A percentile compares a stretch with the other conserved stretches of the same genome.
These are phyloP conservation scores for Nepenthes gracilis DNA, from an alignment of 148 eudicot genomes.

Conservation along the genomic window DNA sequence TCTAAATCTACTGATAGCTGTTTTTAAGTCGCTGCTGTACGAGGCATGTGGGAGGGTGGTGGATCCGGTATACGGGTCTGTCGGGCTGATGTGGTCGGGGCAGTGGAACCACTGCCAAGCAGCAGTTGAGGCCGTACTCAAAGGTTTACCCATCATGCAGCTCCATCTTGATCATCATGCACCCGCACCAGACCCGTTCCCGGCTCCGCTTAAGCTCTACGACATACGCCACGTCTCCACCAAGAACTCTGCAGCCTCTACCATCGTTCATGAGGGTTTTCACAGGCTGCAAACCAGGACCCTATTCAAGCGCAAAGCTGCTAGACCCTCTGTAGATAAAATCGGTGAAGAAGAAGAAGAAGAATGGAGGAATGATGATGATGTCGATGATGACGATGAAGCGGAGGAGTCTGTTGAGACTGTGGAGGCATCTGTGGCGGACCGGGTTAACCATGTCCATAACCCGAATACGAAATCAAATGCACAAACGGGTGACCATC, in stretches of 20 bases:
- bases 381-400: slow-evolving; percentile 17
- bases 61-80: slow-evolving; percentile 59
- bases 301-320: slow-evolving; percentile 9
- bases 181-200: slow-evolving; percentile 10
- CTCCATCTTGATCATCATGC: slow-evolving; percentile 4
- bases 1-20: slow-evolving; percentile 14
- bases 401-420: slow-evolving; percentile 31
- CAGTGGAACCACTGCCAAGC: slow-evolving; percentile 55
- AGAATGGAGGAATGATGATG: slow-evolving; percentile 6
- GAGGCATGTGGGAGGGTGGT: slow-evolving; percentile 81
- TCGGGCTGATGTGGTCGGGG: slow-evolving; percentile 46
- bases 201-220: slow-evolving; percentile 21
- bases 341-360: not conserved
- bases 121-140: slow-evolving; percentile 63
- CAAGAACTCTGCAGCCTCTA: not conserved
- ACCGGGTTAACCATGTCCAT: slow-evolving; percentile 9
- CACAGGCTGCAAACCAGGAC: slow-evolving; percentile 6
- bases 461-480: not conserved
- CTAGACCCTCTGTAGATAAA: slow-evolving; percentile 2
- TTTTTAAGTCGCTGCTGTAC: slow-evolving; percentile 50
- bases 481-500: slow-evolving; percentile 7
- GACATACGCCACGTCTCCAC: slow-evolving; percentile 38
- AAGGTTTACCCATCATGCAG: slow-evolving; percentile 30
- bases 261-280: not conserved
- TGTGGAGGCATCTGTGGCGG: slow-evolving; percentile 15